Evolutionary conservation across 163 green algal species (phyloP), one percentile per base, ranked within the genome.

Genomic region (Chlamydomonas reinhardtii): DNA sequence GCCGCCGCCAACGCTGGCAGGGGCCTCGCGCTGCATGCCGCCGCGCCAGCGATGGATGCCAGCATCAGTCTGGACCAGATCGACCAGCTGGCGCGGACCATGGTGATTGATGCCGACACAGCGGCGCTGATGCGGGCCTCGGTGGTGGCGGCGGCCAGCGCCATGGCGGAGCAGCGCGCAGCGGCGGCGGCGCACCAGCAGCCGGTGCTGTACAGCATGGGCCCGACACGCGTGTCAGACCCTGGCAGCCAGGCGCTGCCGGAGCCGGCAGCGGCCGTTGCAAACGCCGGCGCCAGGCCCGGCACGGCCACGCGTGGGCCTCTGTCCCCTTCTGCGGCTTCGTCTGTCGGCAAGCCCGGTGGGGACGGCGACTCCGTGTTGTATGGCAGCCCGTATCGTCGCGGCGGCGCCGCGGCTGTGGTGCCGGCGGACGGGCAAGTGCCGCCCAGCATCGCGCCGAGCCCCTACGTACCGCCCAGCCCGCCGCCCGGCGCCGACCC

Each of bases 171-270:
- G 31, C 78, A 77, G 68, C 39, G 16, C 12, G 68, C 52, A 25
- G 54, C 35, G 4, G 54, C 56, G 4, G 66, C 65, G 56, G 43
- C 69, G 22, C 43, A 74, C 15, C 6, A 34, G 25, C 65, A 76
- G 70, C 69, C 80, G 29, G 80, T 80, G 70, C 80, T 86, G 0
- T 86, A 86, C 70, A 80, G 70, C 70, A 31, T 76, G 29, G 22
- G 34, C 4, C 59, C 17, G 22, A 9, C 70, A 17, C 61, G 61
- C 4, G 61, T n/a, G 61, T n/a, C 61, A 16, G 24, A n/a, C 61
- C 24, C 61, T 1, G 61, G 61, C 61, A n/a, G 24, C 25, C 24
- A 66, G 24, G 25, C 25, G 61, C 2, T 4, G 24, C 3, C 24
- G 17, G 61, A 66, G 25, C 61, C 61, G 14, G 61, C 61, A 22